Conservation (phyloP, 441 rosid genomes). For the Populus hybrid region DNA sequence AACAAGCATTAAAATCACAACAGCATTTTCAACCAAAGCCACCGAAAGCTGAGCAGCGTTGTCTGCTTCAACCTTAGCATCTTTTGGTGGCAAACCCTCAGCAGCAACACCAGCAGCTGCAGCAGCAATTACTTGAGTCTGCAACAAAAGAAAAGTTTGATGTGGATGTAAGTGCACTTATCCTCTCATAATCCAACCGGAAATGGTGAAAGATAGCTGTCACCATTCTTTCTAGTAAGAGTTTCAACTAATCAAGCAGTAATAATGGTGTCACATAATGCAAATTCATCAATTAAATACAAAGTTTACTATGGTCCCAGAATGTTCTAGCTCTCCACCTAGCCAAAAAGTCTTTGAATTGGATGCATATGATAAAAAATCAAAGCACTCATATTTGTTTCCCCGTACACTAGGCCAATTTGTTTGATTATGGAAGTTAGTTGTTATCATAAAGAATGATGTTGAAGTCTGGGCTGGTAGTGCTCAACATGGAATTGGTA, state of each 20-base stretch:
- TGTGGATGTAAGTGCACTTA: conserved; percentile 24
- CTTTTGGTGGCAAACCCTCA: conserved; percentile 86
- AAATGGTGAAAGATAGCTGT: background rate
- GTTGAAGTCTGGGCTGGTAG: background rate
- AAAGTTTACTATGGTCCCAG: background rate
- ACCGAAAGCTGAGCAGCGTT: conserved; percentile 99
- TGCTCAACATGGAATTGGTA: background rate
- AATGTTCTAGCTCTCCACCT: background rate
- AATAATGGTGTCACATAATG: background rate
- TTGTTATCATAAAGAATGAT: background rate
- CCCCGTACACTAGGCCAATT: background rate
- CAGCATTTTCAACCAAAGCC: conserved; percentile 96
- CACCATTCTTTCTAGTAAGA: background rate
- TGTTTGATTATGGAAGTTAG: background rate
- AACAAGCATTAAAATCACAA: conserved; percentile 51
- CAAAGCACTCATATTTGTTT: background rate
- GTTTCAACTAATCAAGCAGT: background rate
- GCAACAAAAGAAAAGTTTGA: conserved; percentile 36
- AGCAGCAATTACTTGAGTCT: conserved; percentile 99
- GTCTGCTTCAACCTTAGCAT: conserved; percentile 89
- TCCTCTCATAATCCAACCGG: conserved; percentile 7
- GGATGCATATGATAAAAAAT: background rate
- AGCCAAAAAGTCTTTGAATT: background rate
- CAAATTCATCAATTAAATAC: background rate
- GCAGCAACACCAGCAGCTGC: conserved; percentile 99